Conservation (phyloP, 1,284 basidiomycete genomes). For the Austroboletus niveus region DNA sequence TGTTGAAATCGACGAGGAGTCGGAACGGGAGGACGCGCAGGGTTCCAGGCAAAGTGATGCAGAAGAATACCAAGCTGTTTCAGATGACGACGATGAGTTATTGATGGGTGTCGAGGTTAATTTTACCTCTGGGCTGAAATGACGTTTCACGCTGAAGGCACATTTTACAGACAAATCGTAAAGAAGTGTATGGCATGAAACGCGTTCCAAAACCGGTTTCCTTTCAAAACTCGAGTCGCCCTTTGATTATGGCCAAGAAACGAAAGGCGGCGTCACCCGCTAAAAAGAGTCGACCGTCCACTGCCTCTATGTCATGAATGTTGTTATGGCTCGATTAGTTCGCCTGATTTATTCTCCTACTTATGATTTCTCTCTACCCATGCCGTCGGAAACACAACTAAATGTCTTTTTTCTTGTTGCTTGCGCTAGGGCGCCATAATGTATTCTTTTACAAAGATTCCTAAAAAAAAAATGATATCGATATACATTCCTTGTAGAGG, state of each 20-base stretch:
- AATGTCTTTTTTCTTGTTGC: not conserved
- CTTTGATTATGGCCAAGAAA: conserved; percentile 18
- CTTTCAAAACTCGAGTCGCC: conserved; percentile 8
- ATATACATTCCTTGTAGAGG: not conserved
- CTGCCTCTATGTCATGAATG: conserved; percentile 9
- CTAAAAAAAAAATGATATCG: not conserved
- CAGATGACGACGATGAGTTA: conserved; percentile 56
- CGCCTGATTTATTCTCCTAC: conserved; percentile 15
- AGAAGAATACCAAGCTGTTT: conserved; percentile 21
- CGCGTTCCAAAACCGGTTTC: conserved; percentile 10
- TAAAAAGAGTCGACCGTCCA: conserved; percentile 17
- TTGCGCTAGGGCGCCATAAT: conserved; percentile 5
- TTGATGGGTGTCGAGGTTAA: conserved; percentile 52
- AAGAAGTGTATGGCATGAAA: conserved; percentile 35
- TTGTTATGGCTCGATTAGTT: not conserved
- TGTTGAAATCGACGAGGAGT: conserved; percentile 32
- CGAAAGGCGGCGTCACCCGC: conserved; percentile 14
- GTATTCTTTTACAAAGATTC: not conserved
- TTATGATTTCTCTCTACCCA: conserved; percentile 7
- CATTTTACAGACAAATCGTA: conserved; percentile 33
- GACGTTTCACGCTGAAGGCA: conserved; percentile 5
- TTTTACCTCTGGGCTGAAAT: not conserved
- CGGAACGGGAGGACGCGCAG: conserved; percentile 19
- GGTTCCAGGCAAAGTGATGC: conserved; percentile 22
- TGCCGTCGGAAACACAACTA: conserved; percentile 7